Conservation (phyloP, 805 yeast species). For the Candida sanyiensis region DNA sequence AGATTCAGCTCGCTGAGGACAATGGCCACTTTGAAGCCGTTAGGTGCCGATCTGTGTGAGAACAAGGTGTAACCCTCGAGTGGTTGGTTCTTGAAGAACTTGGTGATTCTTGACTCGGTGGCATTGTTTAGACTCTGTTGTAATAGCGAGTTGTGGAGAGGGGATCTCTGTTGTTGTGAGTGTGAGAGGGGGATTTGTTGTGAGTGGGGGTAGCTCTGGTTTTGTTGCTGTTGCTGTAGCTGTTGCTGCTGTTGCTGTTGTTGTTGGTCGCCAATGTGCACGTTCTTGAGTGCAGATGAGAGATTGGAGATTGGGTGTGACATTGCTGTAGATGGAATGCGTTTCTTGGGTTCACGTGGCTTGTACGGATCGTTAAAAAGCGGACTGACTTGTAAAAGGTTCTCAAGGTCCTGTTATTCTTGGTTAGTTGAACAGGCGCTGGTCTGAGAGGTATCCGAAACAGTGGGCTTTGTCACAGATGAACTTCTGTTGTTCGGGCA, state of each 20-base stretch:
- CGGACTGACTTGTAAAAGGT: no score
- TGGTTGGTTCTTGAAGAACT: conserved; percentile 73
- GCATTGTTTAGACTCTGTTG: conserved; percentile 36
- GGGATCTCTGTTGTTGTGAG: conserved; percentile 20
- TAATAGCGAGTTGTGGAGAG: conserved; percentile 10
- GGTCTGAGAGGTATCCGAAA: background rate
- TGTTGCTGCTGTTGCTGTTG: conserved; percentile 5
- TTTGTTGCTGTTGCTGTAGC: conserved; percentile 3
- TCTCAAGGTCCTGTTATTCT: no score
- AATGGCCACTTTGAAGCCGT: conserved; percentile 93
- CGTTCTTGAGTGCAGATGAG: conserved; percentile 10
- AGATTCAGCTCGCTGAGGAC: conserved; percentile 77
- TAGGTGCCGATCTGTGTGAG: conserved; percentile 87
- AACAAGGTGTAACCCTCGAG: conserved; percentile 76
- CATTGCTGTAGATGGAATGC: background rate
- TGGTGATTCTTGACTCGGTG: conserved; percentile 54
- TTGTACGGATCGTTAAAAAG: no score
- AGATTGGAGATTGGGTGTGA: conserved; percentile 9
- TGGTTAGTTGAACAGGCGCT: no score
- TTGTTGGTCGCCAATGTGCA: conserved; percentile 5
- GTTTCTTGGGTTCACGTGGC: no score
- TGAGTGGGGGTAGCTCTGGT: conserved; percentile 6
- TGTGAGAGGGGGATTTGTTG: conserved; percentile 26
- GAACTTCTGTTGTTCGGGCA: background rate
- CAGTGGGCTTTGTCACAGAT: background rate